Conservation (phyloP, 2,329 filamentous ascomycete genomes). For the Monilinia laxa region DNA sequence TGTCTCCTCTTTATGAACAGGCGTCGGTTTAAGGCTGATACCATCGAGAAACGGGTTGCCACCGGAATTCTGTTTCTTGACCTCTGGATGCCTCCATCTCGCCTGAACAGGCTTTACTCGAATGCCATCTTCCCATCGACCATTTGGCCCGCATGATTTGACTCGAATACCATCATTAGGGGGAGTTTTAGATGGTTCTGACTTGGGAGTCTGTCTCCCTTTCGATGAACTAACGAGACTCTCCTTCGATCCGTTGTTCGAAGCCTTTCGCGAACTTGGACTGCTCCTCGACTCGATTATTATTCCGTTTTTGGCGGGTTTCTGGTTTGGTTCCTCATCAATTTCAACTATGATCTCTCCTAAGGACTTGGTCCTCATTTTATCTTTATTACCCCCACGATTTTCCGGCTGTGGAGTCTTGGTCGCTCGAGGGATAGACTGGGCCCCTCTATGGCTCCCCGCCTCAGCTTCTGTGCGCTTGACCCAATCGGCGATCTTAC, state of each 20-base stretch:
- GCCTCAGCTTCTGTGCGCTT: conserved; percentile 30
- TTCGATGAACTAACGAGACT: conserved; percentile 13
- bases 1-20: conserved; percentile 28
- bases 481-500: conserved; percentile 64
- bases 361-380: conserved; percentile 18
- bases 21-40: conserved; percentile 37
- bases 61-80: not conserved
- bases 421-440: not conserved
- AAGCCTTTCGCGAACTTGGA: conserved; percentile 23
- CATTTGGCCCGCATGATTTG: conserved; percentile 33
- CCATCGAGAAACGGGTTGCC: conserved; percentile 33
- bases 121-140: conserved; percentile 38
- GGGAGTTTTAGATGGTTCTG: conserved; percentile 40
- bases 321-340: conserved; percentile 9
- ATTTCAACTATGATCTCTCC: conserved; percentile 22
- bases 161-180: conserved; percentile 32
- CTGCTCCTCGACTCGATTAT: conserved; percentile 9
- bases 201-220: conserved; percentile 43
- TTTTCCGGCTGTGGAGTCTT: conserved; percentile 20
- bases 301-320: conserved; percentile 1
- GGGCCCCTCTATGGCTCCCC: not conserved
- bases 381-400: conserved; percentile 13
- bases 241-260: conserved; percentile 27
- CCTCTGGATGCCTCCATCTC: conserved; percentile 40
- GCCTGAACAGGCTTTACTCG: conserved; percentile 35